phyloP scores from a whole-genome alignment of 2,329 filamentous ascomycete genomes.

The Xylariaceae sp. region DNA sequence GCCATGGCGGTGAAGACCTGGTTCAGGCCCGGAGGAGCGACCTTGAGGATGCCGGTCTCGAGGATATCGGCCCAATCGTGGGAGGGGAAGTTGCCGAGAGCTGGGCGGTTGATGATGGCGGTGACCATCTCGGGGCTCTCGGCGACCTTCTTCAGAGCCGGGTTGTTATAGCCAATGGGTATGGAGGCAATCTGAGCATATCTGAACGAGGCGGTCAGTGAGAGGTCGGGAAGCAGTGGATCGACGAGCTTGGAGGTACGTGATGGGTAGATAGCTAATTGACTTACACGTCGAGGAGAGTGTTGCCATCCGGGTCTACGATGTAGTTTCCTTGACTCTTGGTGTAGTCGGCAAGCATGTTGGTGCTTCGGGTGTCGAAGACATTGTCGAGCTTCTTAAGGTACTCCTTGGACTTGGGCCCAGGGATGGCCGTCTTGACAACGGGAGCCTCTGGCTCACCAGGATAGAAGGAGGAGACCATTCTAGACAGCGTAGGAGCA shows the following conservation, averaged over 20 bases:
- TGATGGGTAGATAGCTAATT: background rate
- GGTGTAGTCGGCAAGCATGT: constrained; percentile 75
- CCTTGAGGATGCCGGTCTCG: constrained; percentile 73
- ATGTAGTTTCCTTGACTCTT: constrained; percentile 79
- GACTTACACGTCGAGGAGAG: constrained; percentile 66
- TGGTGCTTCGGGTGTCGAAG: constrained; percentile 81
- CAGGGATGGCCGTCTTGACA: constrained; percentile 64
- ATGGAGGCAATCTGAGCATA: constrained; percentile 94
- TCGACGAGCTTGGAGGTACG: background rate
- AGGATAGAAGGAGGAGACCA: constrained; percentile 27
- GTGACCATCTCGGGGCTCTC: constrained; percentile 74
- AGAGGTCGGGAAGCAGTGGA: background rate
- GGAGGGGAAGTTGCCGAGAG: constrained; percentile 85
- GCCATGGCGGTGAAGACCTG: constrained; percentile 90
- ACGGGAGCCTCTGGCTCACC: constrained; percentile 51
- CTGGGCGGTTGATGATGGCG: constrained; percentile 82
- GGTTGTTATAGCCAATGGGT: constrained; percentile 89
- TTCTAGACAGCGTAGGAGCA: constrained; percentile 18
- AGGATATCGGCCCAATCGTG: constrained; percentile 79
- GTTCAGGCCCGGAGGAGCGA: constrained; percentile 76
- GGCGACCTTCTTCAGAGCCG: constrained; percentile 65
- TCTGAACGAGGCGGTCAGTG: constrained; percentile 34
- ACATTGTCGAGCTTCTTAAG: constrained; percentile 70
- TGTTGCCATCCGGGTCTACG: constrained; percentile 66
- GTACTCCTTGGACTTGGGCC: constrained; percentile 66